Evolutionary conservation across 495 filamentous ascomycete genomes (phyloP), one percentile per base, ranked within the genome.

Genomic region (Aspergillus kassunensis): DNA sequence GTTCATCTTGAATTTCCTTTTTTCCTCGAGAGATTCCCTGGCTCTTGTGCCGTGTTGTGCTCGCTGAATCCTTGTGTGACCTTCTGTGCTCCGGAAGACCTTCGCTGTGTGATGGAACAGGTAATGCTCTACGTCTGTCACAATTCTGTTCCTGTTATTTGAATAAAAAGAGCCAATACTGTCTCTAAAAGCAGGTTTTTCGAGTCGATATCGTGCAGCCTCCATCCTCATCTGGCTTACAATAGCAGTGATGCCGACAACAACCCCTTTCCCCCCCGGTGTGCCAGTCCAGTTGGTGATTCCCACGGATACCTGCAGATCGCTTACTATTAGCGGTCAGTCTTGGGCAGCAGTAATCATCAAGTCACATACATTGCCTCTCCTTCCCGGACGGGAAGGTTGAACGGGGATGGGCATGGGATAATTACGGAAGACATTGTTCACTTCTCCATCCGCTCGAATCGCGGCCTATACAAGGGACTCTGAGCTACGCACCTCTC

Each of bases 301-400:
- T 49, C 42, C 18, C 8, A 35, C 61, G 61, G 61, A 36, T 56
- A 48, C 55, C 34, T 64, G 58, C 61, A 64, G 53, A 13, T 56
- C 39, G 44, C 44, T 47, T 40, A 54, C 39, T 10, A 7, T 51
- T 55, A 55, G 54, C 31, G 48, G 53, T 46, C 42, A 44, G 29
- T 37, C n/a, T 35, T 49, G 19, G 30, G 39, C 49, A 44, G 30
- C 21, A 31, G 35, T 23, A 49, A 43, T 50, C 45, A 41, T 44
- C 53, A 51, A 58, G 33, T 52, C 50, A 54, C 44, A 44, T 51
- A 30, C 19, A 16, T 2, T 30, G 24, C 30, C 5, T 3, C 45
- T 21, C 13, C 46, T 40, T 40, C 23, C 24, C 6, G 24, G 11
- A 10, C 15, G 19, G 15, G 33, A 12, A 36, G 18, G 44, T 21